Evolutionary conservation across 495 filamentous ascomycete species (phyloP).

Genomic region (Trichoderma reesei): DNA sequence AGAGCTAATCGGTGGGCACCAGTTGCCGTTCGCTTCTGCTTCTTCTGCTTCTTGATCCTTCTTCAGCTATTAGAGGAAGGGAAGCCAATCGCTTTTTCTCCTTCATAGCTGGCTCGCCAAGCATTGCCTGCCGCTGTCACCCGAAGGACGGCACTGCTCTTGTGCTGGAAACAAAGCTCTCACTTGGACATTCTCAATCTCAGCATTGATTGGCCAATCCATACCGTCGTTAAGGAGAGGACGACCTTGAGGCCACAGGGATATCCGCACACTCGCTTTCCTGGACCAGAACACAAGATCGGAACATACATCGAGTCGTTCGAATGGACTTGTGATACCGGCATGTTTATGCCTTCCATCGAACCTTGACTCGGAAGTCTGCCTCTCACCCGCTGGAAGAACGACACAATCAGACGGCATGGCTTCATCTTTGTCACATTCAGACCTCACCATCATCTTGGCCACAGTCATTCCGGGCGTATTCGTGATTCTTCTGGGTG

Average conservation of each 20-base stretch:
- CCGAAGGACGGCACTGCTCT: neutral
- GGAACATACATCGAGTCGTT: neutral
- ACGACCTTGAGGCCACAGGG: neutral
- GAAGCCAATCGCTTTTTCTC: neutral
- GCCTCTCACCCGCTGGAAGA: neutral
- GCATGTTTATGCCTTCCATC: neutral
- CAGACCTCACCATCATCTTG: neutral
- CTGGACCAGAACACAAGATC: neutral
- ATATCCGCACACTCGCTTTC: neutral
- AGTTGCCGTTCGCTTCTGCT: constrained; percentile 1
- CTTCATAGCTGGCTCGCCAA: neutral
- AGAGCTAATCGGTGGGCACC: constrained; percentile 5
- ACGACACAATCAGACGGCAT: neutral
- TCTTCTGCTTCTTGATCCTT: neutral
- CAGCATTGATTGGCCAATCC: neutral
- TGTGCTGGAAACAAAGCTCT: neutral
- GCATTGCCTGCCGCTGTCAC: neutral
- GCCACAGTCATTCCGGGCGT: neutral
- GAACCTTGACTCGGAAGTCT: neutral
- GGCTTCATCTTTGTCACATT: neutral
- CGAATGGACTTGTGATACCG: constrained; percentile 1
- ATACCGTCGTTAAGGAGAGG: neutral
- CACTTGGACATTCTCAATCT: neutral
- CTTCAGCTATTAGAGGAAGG: neutral
- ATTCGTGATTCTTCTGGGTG: neutral